Percentiles rank a stretch among this genome's conserved stretches.
Conservation (phyloP, 2,329 filamentous ascomycete genomes). For the Raffaelea arxii region DNA sequence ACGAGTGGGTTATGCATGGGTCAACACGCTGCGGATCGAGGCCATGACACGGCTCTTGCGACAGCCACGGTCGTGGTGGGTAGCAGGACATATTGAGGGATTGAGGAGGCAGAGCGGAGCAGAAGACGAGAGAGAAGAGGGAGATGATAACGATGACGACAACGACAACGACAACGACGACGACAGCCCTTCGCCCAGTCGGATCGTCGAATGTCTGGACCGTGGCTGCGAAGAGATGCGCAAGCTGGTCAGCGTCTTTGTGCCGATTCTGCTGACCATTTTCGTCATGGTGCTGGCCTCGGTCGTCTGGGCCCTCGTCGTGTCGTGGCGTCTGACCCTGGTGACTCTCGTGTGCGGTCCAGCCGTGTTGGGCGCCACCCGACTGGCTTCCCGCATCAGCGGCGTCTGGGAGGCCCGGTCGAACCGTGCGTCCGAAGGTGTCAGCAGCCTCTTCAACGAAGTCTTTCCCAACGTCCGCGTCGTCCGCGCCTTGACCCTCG, state of each 20-base stretch:
- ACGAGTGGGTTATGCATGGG: slow-evolving; percentile 63
- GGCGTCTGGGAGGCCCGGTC: slow-evolving; percentile 62
- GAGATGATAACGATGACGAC: slow-evolving; percentile 45
- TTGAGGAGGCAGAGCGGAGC: too few species aligned
- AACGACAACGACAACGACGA: slow-evolving; percentile 32
- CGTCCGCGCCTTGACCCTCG: slow-evolving; percentile 65
- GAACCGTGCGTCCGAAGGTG: slow-evolving; percentile 51
- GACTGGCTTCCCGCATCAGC: slow-evolving; percentile 54
- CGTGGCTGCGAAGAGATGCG: slow-evolving; percentile 80
- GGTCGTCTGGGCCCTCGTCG: slow-evolving; percentile 61
- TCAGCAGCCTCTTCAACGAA: slow-evolving; percentile 59
- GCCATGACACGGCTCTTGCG: slow-evolving; percentile 61
- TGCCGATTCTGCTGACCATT: slow-evolving; percentile 59
- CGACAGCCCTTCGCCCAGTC: slow-evolving; percentile 44
- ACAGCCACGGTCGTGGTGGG: slow-evolving; percentile 72
- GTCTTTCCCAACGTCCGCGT: slow-evolving; percentile 71
- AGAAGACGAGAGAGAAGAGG: not conserved
- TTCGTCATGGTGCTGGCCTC: slow-evolving; percentile 58
- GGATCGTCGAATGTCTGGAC: slow-evolving; percentile 64
- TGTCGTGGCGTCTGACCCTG: slow-evolving; percentile 73
- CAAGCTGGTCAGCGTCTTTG: slow-evolving; percentile 69
- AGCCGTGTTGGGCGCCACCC: slow-evolving; percentile 58
- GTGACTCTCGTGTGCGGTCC: slow-evolving; percentile 63
- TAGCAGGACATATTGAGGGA: too few species aligned
- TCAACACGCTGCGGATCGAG: slow-evolving; percentile 58